These are phyloP conservation scores for Penicillium mononematosum DNA, from an alignment of 495 filamentous ascomycete species.

Conservation along the genomic window DNA sequence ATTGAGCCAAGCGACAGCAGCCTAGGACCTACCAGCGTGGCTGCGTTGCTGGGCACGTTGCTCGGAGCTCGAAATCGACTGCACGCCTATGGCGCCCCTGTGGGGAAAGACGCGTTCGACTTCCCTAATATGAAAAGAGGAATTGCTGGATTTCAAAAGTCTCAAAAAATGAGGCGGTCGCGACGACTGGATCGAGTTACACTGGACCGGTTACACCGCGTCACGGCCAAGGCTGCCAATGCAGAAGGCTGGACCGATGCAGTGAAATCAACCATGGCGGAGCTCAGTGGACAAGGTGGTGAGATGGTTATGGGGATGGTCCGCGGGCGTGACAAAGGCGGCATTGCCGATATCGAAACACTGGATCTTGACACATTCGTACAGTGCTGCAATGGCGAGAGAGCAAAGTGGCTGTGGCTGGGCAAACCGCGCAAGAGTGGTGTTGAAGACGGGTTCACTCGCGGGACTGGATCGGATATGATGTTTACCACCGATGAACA, in stretches of 20 bases:
- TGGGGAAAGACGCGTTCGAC: constrained; percentile 91
- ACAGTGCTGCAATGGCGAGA: constrained; percentile 70
- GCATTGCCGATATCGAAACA: constrained; percentile 90
- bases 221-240: constrained; percentile 83
- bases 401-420: constrained; percentile 90
- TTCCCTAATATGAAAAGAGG: constrained; percentile 75
- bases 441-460: constrained; percentile 49
- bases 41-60: constrained; percentile 81
- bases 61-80: constrained; percentile 88
- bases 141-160: constrained; percentile 85
- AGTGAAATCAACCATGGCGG: constrained; percentile 91
- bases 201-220: constrained; percentile 72
- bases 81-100: constrained; percentile 75
- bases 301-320: constrained; percentile 94
- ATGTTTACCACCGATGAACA: constrained; percentile 68
- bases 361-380: constrained; percentile 82
- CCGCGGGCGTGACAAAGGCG: constrained; percentile 79
- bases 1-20: constrained; percentile 90
- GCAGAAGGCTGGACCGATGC: constrained; percentile 81
- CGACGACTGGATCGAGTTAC: constrained; percentile 80
- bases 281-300: constrained; percentile 91
- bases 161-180: constrained; percentile 74
- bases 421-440: constrained; percentile 75
- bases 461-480: constrained; percentile 53
- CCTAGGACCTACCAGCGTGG: constrained; percentile 87